Evolutionary conservation across 345 rosid species (phyloP).

Genomic region (Stellera chamaejasme): DNA sequence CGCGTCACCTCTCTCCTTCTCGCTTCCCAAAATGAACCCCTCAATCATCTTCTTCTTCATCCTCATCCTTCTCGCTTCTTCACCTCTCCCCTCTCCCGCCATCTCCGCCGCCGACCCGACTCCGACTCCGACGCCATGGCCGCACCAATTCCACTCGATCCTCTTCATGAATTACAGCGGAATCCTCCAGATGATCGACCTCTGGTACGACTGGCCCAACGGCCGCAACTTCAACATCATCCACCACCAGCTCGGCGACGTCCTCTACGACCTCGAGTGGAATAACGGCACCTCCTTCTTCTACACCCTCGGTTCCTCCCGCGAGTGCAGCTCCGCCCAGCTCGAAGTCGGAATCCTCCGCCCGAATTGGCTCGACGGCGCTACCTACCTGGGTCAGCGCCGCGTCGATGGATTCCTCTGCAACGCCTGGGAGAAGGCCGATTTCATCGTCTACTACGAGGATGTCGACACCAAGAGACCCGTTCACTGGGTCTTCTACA

Average conservation of each 20-base stretch:
- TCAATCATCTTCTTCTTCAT: constrained; percentile 7
- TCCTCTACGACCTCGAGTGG: constrained; percentile 53
- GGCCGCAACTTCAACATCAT: constrained; percentile 56
- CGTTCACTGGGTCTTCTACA: constrained; percentile 48
- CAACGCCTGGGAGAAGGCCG: constrained; percentile 59
- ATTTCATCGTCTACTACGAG: constrained; percentile 52
- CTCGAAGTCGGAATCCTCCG: constrained; percentile 52
- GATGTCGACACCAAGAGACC: constrained; percentile 48
- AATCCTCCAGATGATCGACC: constrained; percentile 32
- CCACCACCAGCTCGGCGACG: constrained; percentile 38
- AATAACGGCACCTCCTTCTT: constrained; percentile 52
- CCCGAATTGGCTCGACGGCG: constrained; percentile 56
- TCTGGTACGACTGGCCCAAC: constrained; percentile 62
- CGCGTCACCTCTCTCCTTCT: not conserved
- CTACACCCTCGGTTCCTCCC: constrained; percentile 29
- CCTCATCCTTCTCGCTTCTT: not conserved
- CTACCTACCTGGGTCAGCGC: constrained; percentile 42
- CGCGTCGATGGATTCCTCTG: constrained; percentile 45
- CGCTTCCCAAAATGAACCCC: constrained; percentile 1
- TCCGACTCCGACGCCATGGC: constrained; percentile 43
- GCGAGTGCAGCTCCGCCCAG: constrained; percentile 22
- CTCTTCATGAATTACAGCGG: constrained; percentile 44
- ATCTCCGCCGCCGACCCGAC: not conserved
- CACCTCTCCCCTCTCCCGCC: not conserved
- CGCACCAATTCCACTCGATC: constrained; percentile 41